Conservation (phyloP, 108 stramenopile genomes). For the Skeletonema grethae region DNA sequence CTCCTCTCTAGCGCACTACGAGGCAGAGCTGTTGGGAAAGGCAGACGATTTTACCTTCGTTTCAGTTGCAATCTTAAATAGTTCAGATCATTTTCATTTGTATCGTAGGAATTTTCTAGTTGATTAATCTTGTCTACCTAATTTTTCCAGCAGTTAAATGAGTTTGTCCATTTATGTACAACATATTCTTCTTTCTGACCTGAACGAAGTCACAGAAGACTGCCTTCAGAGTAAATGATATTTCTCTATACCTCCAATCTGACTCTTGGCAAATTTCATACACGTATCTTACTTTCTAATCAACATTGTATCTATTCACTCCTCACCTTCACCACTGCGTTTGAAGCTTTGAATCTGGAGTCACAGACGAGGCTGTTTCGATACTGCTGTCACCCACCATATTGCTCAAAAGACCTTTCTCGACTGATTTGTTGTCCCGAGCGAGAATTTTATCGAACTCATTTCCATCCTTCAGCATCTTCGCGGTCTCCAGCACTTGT, state of each 20-base stretch:
- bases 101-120: not conserved
- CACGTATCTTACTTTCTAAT: not conserved
- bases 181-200: not conserved
- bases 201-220: not conserved
- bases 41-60: too few relatives aligned
- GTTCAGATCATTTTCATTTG: too few relatives aligned
- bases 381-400: slow-evolving; percentile 4
- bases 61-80: too few relatives aligned
- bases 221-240: not conserved
- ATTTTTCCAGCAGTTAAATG: not conserved
- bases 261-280: not conserved
- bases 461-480: slow-evolving; percentile 62
- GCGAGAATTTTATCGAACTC: slow-evolving; percentile 75
- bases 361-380: slow-evolving; percentile 15
- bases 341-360: slow-evolving; percentile 15
- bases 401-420: not conserved
- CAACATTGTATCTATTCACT: not conserved
- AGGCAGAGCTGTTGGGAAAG: too few relatives aligned
- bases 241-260: not conserved
- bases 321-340: slow-evolving; percentile 6
- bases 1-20: too few relatives aligned
- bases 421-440: slow-evolving; percentile 16
- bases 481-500: slow-evolving; percentile 72
- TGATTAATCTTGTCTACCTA: slow-evolving; percentile 2
- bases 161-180: not conserved